Conservation (phyloP, 1,284 basidiomycete genomes). For the Trametes pubescens region DNA sequence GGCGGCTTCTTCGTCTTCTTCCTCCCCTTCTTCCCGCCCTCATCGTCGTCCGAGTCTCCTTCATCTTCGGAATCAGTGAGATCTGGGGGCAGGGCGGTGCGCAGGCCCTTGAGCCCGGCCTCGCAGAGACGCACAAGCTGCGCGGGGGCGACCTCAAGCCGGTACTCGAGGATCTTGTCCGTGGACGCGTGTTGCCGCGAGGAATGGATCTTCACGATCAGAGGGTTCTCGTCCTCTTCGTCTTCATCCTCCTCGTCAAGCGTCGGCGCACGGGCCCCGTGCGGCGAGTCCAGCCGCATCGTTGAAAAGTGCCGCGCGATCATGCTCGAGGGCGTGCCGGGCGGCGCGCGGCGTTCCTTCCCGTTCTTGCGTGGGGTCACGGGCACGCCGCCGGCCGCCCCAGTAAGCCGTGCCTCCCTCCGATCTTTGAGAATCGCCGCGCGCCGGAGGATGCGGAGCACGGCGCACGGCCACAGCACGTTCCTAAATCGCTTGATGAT, state of each 20-base stretch:
- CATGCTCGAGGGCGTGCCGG: constrained; percentile 63
- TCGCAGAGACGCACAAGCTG: constrained; percentile 69
- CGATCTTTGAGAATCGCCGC: constrained; percentile 55
- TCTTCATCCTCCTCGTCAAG: constrained; percentile 35
- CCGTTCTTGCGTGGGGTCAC: constrained; percentile 53
- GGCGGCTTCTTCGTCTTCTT: constrained; percentile 51
- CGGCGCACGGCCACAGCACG: constrained; percentile 75
- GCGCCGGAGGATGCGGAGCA: constrained; percentile 71
- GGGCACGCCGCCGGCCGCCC: constrained; percentile 33
- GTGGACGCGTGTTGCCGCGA: constrained; percentile 68
- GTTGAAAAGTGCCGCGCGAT: constrained; percentile 64
- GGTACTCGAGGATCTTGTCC: constrained; percentile 74
- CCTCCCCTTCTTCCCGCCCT: constrained; percentile 40
- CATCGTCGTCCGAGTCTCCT: constrained; percentile 41
- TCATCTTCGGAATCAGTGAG: constrained; percentile 51
- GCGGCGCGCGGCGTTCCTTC: constrained; percentile 27
- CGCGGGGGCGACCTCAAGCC: constrained; percentile 72
- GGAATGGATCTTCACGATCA: constrained; percentile 56
- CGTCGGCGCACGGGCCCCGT: background rate
- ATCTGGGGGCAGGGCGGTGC: constrained; percentile 57
- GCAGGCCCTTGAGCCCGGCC: constrained; percentile 67
- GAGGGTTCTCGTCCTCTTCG: constrained; percentile 42
- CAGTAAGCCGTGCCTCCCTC: constrained; percentile 25
- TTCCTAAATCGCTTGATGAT: constrained; percentile 83
- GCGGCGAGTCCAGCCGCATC: constrained; percentile 43